Evolutionary conservation across 306 rosid species (phyloP), one percentile per base, ranked within the genome.

Genomic region (Hippophae gyantsensis): DNA sequence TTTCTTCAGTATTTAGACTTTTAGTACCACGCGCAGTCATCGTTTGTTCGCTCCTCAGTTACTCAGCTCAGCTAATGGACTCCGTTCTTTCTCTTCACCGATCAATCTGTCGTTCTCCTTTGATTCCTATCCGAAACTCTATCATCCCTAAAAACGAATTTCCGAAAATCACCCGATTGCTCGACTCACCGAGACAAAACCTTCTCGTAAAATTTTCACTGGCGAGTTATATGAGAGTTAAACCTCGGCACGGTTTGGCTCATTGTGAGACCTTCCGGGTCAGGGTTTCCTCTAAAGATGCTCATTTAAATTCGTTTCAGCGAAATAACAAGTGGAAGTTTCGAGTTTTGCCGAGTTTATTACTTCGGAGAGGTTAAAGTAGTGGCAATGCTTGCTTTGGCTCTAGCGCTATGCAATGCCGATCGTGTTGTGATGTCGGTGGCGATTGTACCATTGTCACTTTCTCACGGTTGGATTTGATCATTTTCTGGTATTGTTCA

Each of bases 361-460:
- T 73, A 92, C 96, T 43, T 90, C 98, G 3, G 98, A 85, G 74
- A 86, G 98, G 92, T 92, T 68, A 92, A 90, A 75, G 96, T 92
- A 64, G 98, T 89, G 82, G 87, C 92, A 60, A 92, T 92, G 98
- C 95, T 92, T 23, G 98, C 92, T 44, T 76, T 87, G 64, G 96
- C 95, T 23, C 79, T 90, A 23, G 82, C 87, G 43, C 92, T 90
- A 40, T 90, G 98, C 65, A 90, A 90, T 69, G 98, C 95, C 7
- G 98, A 90, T 73, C 87, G 96, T 8, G 98, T 87, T 42, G 98
- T 90, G 50, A 87, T 90, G 98, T 90, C 98, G 3, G 96, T 90
- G 18, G 98, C 96, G 43, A 90, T 90, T n/a, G 95, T 90, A 2
- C 96, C 98, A 0, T 67, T 90, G 63, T 90, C 96, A 43, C 84